These are phyloP conservation scores for Dothiorella sarmentorum DNA, from an alignment of 2,329 filamentous ascomycete species.

Conservation along the genomic window DNA sequence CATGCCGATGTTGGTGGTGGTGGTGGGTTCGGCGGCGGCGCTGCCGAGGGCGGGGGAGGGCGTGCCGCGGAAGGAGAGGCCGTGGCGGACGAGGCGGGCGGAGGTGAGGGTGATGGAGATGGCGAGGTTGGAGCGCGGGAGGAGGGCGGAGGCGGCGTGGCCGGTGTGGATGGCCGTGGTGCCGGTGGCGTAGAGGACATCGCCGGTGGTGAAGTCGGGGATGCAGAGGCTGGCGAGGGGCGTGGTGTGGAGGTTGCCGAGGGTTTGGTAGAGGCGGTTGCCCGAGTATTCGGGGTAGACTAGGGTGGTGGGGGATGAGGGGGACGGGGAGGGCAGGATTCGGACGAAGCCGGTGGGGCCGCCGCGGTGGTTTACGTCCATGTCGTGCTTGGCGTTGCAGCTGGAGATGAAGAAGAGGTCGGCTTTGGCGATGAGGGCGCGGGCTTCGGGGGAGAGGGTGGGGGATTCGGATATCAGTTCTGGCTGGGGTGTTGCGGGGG, in stretches of 20 bases:
- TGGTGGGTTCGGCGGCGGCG: background rate
- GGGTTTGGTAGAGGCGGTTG: constrained; percentile 77
- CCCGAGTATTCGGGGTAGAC: constrained; percentile 83
- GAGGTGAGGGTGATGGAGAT: constrained; percentile 63
- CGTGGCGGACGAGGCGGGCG: constrained; percentile 60
- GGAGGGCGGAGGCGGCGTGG: constrained; percentile 56
- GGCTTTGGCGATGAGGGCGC: constrained; percentile 58
- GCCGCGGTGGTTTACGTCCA: constrained; percentile 83
- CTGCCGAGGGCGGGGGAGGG: constrained; percentile 44
- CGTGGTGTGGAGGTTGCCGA: constrained; percentile 70
- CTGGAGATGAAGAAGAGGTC: constrained; percentile 80
- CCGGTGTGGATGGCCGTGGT: constrained; percentile 64
- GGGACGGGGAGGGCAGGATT: constrained; percentile 58
- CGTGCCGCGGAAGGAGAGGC: constrained; percentile 65
- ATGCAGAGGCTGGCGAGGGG: constrained; percentile 68
- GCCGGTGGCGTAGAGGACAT: constrained; percentile 73
- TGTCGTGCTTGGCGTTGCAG: constrained; percentile 57
- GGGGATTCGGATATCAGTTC: constrained; percentile 47
- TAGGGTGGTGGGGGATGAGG: constrained; percentile 44
- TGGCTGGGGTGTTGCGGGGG: constrained; percentile 53
- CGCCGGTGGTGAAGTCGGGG: constrained; percentile 69
- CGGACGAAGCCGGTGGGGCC: constrained; percentile 72
- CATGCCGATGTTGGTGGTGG: background rate
- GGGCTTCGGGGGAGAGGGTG: constrained; percentile 52
- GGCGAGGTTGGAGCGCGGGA: constrained; percentile 69